Conservation (phyloP, 1,284 basidiomycete species). For the Irpex sp. region DNA sequence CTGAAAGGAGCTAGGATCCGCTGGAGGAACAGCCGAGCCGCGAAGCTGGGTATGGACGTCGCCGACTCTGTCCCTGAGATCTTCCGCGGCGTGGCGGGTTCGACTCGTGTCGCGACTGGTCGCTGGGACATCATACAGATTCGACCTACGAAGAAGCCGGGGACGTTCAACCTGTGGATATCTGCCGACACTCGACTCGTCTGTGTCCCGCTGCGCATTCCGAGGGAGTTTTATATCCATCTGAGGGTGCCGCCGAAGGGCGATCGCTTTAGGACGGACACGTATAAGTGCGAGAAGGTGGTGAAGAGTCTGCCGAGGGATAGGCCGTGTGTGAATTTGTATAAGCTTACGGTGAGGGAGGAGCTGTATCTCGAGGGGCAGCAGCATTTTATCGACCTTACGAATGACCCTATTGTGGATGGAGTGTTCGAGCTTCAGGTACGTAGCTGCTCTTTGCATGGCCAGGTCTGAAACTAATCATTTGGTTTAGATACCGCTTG, state of each 20-base stretch:
- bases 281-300: constrained; percentile 76
- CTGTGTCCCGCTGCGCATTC: constrained; percentile 79
- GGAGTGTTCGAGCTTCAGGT: constrained; percentile 95
- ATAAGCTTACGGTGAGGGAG: constrained; percentile 83
- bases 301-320: constrained; percentile 81
- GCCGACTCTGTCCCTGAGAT: constrained; percentile 62
- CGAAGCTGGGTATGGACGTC: constrained; percentile 31
- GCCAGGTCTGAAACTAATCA: background rate
- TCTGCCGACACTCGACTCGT: constrained; percentile 81
- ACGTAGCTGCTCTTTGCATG: background rate
- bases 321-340: constrained; percentile 76
- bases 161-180: constrained; percentile 90
- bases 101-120: constrained; percentile 44
- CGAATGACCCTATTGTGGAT: constrained; percentile 93
- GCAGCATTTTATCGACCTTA: constrained; percentile 88
- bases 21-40: constrained; percentile 70
- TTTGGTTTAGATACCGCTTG: constrained; percentile 69
- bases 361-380: constrained; percentile 82
- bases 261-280: constrained; percentile 63
- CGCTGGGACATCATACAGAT: constrained; percentile 96
- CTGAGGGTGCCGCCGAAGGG: constrained; percentile 65
- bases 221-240: constrained; percentile 92
- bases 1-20: constrained; percentile 75
- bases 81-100: constrained; percentile 71
- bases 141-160: constrained; percentile 71